Percentiles rank a stretch among this genome's conserved stretches.
phyloP scores from a whole-genome alignment of 1,139 yeast genomes.

The Ogataea hybrid region DNA sequence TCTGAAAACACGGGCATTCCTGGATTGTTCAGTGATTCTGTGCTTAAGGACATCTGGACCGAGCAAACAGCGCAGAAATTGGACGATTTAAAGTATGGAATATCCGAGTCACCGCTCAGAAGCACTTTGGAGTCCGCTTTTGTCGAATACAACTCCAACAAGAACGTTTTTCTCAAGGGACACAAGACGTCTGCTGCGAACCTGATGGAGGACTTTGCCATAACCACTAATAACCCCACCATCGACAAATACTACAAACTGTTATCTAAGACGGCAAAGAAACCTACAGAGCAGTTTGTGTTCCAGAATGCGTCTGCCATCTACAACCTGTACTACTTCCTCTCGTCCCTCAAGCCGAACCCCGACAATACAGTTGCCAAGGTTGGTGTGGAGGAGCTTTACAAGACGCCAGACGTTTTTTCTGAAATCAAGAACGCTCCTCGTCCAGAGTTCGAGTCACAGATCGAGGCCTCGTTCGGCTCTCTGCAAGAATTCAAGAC shows the following conservation, averaged over 20 bases:
- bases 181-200: slow-evolving; percentile 12
- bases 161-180: slow-evolving; percentile 20
- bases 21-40: slow-evolving; percentile 53
- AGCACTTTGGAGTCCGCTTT: slow-evolving; percentile 27
- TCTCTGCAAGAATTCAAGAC: slow-evolving; percentile 67
- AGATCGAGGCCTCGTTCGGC: slow-evolving; percentile 56
- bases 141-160: slow-evolving; percentile 8
- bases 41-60: slow-evolving; percentile 60
- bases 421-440: slow-evolving; percentile 22
- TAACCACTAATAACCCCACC: slow-evolving; percentile 24
- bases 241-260: slow-evolving; percentile 36
- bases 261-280: slow-evolving; percentile 43
- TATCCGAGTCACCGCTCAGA: slow-evolving; percentile 26
- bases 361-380: slow-evolving; percentile 19
- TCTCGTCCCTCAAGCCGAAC: slow-evolving; percentile 45
- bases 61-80: slow-evolving; percentile 49
- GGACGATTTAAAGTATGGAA: slow-evolving; percentile 42
- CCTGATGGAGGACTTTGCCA: slow-evolving; percentile 18
- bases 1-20: slow-evolving; percentile 20
- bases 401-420: slow-evolving; percentile 29
- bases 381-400: slow-evolving; percentile 36
- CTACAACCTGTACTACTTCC: slow-evolving; percentile 57
- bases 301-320: slow-evolving; percentile 59
- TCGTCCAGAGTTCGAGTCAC: slow-evolving; percentile 35
- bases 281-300: slow-evolving; percentile 46